Conservation (phyloP, 2,329 filamentous ascomycete species). For the Lasiodiplodia hormozganensis region DNA sequence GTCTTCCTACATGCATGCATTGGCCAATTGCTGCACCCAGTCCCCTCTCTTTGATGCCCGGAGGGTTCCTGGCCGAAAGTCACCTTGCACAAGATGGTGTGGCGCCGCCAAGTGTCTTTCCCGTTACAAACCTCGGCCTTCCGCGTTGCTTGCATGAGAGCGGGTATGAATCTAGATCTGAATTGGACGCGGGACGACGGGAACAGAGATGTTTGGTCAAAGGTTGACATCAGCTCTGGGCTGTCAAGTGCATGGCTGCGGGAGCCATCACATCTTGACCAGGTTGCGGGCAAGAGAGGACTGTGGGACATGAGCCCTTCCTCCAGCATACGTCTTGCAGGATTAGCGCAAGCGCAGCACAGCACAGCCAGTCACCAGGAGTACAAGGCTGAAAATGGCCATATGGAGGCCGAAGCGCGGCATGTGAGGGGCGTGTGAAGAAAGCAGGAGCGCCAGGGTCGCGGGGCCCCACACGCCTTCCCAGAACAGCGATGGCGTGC, state of each 20-base stretch:
- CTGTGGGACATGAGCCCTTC: background rate
- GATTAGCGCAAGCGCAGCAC: background rate
- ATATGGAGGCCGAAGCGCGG: background rate
- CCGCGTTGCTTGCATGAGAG: too few relatives aligned
- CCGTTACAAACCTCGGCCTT: too few relatives aligned
- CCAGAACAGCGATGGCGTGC: constrained; percentile 6
- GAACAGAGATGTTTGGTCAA: background rate
- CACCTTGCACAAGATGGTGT: too few relatives aligned
- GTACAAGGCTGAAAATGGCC: background rate
- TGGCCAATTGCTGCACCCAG: too few relatives aligned
- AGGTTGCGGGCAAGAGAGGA: background rate
- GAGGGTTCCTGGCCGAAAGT: too few relatives aligned
- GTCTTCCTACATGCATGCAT: too few relatives aligned
- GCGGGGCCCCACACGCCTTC: constrained; percentile 11
- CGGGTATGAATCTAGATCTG: too few relatives aligned
- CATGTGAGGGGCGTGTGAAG: constrained; percentile 14
- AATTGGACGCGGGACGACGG: background rate
- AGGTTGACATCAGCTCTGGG: background rate
- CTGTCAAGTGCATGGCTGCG: background rate
- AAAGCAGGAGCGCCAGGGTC: background rate
- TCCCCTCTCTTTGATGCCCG: too few relatives aligned
- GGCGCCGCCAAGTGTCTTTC: too few relatives aligned
- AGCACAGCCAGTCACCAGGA: background rate
- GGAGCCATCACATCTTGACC: background rate
- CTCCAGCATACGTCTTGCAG: background rate